phyloP scores from a whole-genome alignment of 495 filamentous ascomycete species.

The Astrocystis sublimbata region DNA sequence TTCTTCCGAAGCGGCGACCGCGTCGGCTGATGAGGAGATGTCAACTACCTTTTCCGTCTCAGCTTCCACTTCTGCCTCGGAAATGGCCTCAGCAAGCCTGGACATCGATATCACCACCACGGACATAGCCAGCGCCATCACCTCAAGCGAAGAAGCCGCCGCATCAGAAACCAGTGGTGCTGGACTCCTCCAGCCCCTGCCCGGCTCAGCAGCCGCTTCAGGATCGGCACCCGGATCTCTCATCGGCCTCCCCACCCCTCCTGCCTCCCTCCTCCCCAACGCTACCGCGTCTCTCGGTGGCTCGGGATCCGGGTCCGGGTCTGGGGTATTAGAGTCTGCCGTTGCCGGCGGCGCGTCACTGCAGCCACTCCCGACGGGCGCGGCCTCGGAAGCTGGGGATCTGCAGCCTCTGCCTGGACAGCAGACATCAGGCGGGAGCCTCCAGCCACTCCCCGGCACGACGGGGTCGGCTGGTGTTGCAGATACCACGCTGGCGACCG shows the following conservation, averaged over 20 bases:
- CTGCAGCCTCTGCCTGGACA: constrained; percentile 3
- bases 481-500: neutral
- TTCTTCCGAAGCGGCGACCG: constrained; percentile 11
- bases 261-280: neutral
- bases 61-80: neutral
- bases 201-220: constrained; percentile 12
- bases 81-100: neutral
- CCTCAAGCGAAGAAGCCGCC: neutral
- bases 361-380: constrained; percentile 19
- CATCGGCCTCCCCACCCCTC: constrained; percentile 1
- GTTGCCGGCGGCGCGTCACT: neutral
- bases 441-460: neutral
- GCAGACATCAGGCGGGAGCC: neutral
- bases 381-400: constrained; percentile 1
- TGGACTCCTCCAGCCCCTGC: constrained; percentile 14
- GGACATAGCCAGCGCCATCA: neutral
- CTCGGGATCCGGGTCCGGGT: neutral
- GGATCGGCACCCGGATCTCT: neutral
- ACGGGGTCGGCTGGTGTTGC: neutral
- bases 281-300: neutral
- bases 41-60: constrained; percentile 15
- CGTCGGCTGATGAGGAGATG: constrained; percentile 3
- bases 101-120: neutral
- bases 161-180: neutral
- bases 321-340: neutral